Evolutionary conservation across 371 early-diverging fungal genomes (phyloP).

Genomic region (Mortierella sp.): DNA sequence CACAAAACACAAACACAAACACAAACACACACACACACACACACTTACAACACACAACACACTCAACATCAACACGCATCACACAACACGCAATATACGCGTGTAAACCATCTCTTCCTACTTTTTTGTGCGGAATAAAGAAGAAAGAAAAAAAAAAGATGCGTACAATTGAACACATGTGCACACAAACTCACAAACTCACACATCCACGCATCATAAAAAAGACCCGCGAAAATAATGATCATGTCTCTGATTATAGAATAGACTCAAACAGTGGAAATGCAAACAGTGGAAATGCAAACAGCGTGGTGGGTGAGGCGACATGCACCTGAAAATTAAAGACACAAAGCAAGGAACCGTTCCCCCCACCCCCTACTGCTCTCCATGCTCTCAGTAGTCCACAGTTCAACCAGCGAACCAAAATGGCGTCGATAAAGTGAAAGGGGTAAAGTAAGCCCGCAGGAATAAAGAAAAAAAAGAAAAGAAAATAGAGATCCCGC

Average conservation of each 20-base stretch:
- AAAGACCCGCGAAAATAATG: no score
- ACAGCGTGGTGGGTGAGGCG: no score
- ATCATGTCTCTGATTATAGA: no score
- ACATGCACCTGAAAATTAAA: no score
- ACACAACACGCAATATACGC: not conserved
- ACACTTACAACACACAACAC: not conserved
- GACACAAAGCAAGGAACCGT: no score
- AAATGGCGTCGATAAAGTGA: not conserved
- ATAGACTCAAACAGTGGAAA: no score
- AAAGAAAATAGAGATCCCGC: not conserved
- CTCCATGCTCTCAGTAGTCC: not conserved
- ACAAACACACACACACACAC: no score
- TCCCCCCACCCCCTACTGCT: not conserved
- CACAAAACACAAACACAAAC: not conserved
- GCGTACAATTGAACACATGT: no score
- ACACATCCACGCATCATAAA: no score
- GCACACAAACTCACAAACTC: no score
- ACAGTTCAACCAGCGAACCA: not conserved
- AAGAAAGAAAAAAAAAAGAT: not conserved
- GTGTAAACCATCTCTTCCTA: not conserved
- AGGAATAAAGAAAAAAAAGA: not conserved
- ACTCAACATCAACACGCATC: no score
- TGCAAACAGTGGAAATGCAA: no score
- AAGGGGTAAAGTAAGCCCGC: not conserved
- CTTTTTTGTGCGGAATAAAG: not conserved